Evolutionary conservation across 352 stramenopile species (phyloP), one percentile per base, ranked within the genome.

Genomic region (Globisporangium heterothallicum): DNA sequence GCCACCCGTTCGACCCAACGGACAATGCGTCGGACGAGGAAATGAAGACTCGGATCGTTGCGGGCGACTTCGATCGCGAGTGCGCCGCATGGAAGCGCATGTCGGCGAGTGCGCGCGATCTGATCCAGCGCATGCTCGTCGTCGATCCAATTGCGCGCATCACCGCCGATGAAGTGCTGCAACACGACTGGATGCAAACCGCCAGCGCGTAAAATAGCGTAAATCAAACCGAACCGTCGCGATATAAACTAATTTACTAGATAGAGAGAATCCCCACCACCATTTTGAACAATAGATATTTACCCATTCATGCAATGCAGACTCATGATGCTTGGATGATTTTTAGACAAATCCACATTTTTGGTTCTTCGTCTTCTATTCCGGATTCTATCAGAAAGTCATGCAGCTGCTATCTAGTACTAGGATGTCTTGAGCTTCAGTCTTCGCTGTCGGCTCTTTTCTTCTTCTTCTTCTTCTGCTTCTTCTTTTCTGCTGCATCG

Each of bases 1-100:
- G 50, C 35, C 74, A 85, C 55, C 74, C 74, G 38, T 82, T 85
- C 53, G 71, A 85, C 50, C 68, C 67, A n/a, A 68, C 52, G n/a
- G 68, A 82, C 42, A 67, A 83, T 34, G 58, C 70, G 3, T 53
- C 66, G 13, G 69, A 85, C 40, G 56, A 61, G 9, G 59, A 76
- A 32, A 47, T 85, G 36, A 58, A 68, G 44, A 42, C 43, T 5
- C 66, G 67, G 6, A 79, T 85, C 46, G 49, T 72, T 5, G 53
- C 50, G 12, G 71, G 70, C 25, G 42, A 70, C n/a, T 69, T 77
- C 40, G 67, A 73, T 42, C 56, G 38, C 27, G 57, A 74, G 2
- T 67, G 43, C 1, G 24, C 36, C 1, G 58, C 53, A 12, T 86
- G 75, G 74, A 49, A 49, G 32, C 62, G 58, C 42, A 60, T 84